phyloP scores from a whole-genome alignment of 2,329 filamentous ascomycete species.

The Penicillium sp. region DNA sequence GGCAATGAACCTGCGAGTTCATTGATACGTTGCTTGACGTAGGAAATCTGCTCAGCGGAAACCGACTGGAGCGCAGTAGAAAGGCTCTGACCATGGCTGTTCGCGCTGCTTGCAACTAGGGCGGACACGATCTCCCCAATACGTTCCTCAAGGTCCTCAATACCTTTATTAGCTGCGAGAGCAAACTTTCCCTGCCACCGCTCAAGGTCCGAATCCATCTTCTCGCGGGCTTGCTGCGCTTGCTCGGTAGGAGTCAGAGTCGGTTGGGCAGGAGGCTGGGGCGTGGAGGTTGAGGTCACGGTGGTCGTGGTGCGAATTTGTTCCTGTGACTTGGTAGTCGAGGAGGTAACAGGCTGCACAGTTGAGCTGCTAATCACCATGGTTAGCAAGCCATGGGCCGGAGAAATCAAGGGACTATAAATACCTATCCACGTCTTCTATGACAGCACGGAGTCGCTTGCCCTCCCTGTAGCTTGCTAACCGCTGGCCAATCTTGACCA shows the following conservation, averaged over 20 bases:
- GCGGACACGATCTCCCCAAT: constrained; percentile 69
- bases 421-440: constrained; percentile 54
- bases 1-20: constrained; percentile 55
- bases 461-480: constrained; percentile 65
- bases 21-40: constrained; percentile 67
- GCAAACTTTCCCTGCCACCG: constrained; percentile 88
- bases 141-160: constrained; percentile 63
- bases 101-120: constrained; percentile 65
- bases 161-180: constrained; percentile 77
- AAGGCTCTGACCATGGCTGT: constrained; percentile 46
- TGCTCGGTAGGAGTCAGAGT: constrained; percentile 47
- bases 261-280: constrained; percentile 27
- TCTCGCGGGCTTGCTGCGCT: constrained; percentile 52
- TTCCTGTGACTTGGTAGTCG: constrained; percentile 19
- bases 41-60: constrained; percentile 60
- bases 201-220: constrained; percentile 73
- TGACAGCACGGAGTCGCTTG: constrained; percentile 59
- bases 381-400: constrained; percentile 8
- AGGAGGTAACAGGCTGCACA: constrained; percentile 22
- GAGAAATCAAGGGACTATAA: neutral
- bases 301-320: constrained; percentile 17
- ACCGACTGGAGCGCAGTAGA: constrained; percentile 67
- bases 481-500: constrained; percentile 86
- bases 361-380: constrained; percentile 16
- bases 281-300: constrained; percentile 24